Evolutionary conservation across 345 rosid species (phyloP), one percentile per base, ranked within the genome.

Genomic region (Iberis pinnata): DNA sequence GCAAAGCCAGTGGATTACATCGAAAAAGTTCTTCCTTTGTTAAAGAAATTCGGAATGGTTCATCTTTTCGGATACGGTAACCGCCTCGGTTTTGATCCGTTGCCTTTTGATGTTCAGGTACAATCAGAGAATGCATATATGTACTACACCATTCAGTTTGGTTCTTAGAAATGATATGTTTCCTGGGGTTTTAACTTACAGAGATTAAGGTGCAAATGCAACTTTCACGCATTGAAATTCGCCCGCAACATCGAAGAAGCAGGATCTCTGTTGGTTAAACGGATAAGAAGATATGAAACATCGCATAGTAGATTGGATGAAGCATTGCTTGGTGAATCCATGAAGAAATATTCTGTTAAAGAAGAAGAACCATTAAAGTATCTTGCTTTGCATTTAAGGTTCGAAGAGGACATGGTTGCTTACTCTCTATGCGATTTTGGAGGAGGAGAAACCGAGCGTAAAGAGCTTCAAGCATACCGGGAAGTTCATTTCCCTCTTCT

Each of bases 321-420:
- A 63, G 80, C 82, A 55, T 67, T 87, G 54, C 81, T 87, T 2
- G 92, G 89, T 39, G 74, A 73, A 50, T 78, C 68, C 52, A 63
- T 73, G 38, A 73, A 60, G 1, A 48, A 44, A n/a, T 26, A n/a
- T 49, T 45, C 70, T 13, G 62, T 64, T 4, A 61, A 49, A 64
- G 53, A 42, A 29, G 64, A 41, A 59, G 68, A 73, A 13, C 66
- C 70, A 26, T 59, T 74, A 1, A 78, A 51, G 64, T 90, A 80
- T 57, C 89, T 90, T 58, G 96, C 95, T 47, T 69, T 90, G 45
- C 98, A 92, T 67, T 64, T 92, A 70, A 77, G 96, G 65, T 92
- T 87, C 58, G 96, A 92, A 74, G 86, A 70, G 67, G 98, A 92
- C 66, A 92, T 92, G 96, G 86, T 87, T 57, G 98, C 96, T 29